Evolutionary conservation across 768 basidiomycete species (phyloP).

Genomic region (Lactifluus piperatus): DNA sequence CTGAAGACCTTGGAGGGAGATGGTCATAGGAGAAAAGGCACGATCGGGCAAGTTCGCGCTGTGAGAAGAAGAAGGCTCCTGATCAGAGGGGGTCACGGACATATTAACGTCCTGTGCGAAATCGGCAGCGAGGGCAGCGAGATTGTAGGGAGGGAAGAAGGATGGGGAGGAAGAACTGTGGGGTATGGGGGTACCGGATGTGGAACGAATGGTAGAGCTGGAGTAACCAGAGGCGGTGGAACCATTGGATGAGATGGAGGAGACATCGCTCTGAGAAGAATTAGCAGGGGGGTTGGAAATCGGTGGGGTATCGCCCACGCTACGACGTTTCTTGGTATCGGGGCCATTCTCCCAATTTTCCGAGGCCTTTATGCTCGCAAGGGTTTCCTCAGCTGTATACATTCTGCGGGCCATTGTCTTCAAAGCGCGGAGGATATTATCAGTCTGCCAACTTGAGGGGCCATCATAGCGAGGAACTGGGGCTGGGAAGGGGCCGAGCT

Average conservation of each 20-base stretch:
- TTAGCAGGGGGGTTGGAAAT: conserved; percentile 8
- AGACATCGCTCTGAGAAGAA: conserved; percentile 9
- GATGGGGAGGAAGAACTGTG: conserved; percentile 9
- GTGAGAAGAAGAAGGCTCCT: not conserved
- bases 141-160: conserved; percentile 10
- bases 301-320: conserved; percentile 19
- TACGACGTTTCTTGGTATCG: conserved; percentile 20
- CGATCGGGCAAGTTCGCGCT: conserved; percentile 8
- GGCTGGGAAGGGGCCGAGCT: conserved; percentile 19
- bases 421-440: conserved; percentile 17
- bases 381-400: conserved; percentile 21
- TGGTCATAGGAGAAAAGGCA: conserved; percentile 15
- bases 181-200: conserved; percentile 11
- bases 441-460: conserved; percentile 19
- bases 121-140: not conserved
- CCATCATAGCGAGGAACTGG: conserved; percentile 20
- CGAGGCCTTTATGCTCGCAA: conserved; percentile 19
- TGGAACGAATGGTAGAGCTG: conserved; percentile 9
- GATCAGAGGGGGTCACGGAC: conserved; percentile 9
- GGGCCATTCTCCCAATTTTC: conserved; percentile 18
- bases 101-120: conserved; percentile 16
- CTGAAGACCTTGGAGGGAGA: conserved; percentile 16
- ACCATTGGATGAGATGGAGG: conserved; percentile 1
- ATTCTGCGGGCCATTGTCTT: conserved; percentile 18
- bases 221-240: conserved; percentile 4